These are phyloP conservation scores for Debaryomyces singareniensis DNA, from an alignment of 1,139 yeast species.

Conservation along the genomic window DNA sequence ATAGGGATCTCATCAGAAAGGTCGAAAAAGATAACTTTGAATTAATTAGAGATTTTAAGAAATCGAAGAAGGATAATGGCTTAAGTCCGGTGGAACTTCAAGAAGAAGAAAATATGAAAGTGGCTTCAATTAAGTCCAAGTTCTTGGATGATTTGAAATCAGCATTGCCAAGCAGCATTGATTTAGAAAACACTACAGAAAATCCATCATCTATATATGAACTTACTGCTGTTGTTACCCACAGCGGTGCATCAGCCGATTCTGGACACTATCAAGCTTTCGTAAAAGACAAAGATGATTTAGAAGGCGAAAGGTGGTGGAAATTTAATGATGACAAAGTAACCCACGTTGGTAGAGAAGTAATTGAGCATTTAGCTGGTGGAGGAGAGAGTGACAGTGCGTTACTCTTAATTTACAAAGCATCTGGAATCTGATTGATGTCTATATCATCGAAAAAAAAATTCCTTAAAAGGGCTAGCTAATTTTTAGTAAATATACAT, in stretches of 20 bases:
- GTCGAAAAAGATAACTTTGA: slow-evolving; percentile 74
- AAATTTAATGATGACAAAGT: slow-evolving; percentile 93
- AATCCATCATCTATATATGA: slow-evolving; percentile 88
- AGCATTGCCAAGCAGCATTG: slow-evolving; percentile 30
- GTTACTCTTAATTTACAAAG: slow-evolving; percentile 77
- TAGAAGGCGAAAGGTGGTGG: slow-evolving; percentile 78
- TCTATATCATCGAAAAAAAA: not conserved
- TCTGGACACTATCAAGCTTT: slow-evolving; percentile 96
- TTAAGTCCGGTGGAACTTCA: slow-evolving; percentile 35
- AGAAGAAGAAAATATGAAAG: slow-evolving; percentile 43
- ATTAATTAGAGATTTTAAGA: slow-evolving; percentile 68
- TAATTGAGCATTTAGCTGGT: slow-evolving; percentile 81
- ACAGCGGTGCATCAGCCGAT: slow-evolving; percentile 93
- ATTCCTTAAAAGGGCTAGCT: not conserved
- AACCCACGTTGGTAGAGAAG: slow-evolving; percentile 66
- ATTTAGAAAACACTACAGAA: slow-evolving; percentile 47
- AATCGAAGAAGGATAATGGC: slow-evolving; percentile 45
- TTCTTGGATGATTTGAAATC: slow-evolving; percentile 36
- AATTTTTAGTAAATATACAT: not conserved
- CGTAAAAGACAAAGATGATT: slow-evolving; percentile 62
- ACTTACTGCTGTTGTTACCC: slow-evolving; percentile 79
- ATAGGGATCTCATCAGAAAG: slow-evolving; percentile 72
- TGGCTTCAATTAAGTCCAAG: slow-evolving; percentile 38
- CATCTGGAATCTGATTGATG: slow-evolving; percentile 50
- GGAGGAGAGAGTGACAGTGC: slow-evolving; percentile 99